Evolutionary conservation across 305 asterid species (phyloP).

Genomic region (Ilex paraguariensis): DNA sequence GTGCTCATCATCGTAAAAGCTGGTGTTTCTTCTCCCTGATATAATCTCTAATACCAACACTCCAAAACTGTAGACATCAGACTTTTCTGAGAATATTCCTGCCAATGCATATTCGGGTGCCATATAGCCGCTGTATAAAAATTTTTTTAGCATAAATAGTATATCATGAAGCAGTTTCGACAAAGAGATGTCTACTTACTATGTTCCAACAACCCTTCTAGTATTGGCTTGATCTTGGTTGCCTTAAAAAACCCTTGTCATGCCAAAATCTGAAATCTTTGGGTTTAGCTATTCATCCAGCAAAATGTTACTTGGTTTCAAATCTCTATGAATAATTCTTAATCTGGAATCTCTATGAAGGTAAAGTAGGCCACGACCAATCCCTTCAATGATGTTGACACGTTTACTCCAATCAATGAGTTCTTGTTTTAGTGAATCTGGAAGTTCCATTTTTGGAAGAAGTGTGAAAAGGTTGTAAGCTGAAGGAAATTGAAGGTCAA

Average conservation of each 20-base stretch:
- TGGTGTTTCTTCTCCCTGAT: slow-evolving; percentile 23
- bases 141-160: too few relatives aligned
- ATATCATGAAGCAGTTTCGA: not conserved
- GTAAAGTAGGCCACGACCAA: slow-evolving; percentile 24
- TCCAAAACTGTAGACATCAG: slow-evolving; percentile 30
- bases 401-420: slow-evolving; percentile 12
- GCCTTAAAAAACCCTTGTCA: slow-evolving; percentile 18
- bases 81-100: slow-evolving; percentile 31
- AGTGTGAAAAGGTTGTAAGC: too few relatives aligned
- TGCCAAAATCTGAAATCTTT: slow-evolving; percentile 29
- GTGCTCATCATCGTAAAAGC: slow-evolving; percentile 10
- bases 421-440: slow-evolving; percentile 6
- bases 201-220: slow-evolving; percentile 16
- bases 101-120: slow-evolving; percentile 33
- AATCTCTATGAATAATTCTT: slow-evolving; percentile 29
- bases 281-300: slow-evolving; percentile 19
- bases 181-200: slow-evolving; percentile 5
- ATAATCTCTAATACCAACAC: slow-evolving; percentile 25
- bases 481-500: too few relatives aligned
- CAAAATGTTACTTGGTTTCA: slow-evolving; percentile 22
- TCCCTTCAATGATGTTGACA: slow-evolving; percentile 15
- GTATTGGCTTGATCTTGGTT: slow-evolving; percentile 20
- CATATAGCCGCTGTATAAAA: slow-evolving; percentile 21
- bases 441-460: not conserved
- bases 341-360: slow-evolving; percentile 28